Evolutionary conservation across 2,329 filamentous ascomycete genomes (phyloP), one percentile per base, ranked within the genome.

Genomic region (Nothophaeocryptopus gaeumannii): DNA sequence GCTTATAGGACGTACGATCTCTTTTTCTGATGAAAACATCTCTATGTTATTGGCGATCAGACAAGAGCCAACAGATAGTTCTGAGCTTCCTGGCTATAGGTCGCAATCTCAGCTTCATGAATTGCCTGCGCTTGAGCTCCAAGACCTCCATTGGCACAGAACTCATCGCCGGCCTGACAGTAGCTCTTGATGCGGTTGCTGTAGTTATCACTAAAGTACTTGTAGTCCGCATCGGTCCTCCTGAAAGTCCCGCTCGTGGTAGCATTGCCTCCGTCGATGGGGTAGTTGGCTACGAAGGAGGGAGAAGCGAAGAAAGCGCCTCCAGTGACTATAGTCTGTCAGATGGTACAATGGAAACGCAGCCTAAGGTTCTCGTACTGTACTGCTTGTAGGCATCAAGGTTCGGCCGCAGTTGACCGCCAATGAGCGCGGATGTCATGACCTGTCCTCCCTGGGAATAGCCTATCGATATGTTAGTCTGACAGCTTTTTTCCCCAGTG

Each of bases 181-280:
- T 39, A 46, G 12, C 20, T 46, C 2, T 37, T n/a, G 26, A 46
- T 20, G 8, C 44, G 33, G 16, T 46, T 33, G 29, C 44, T 39
- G 34, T 39, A 39, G 13, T 13, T 39, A 8, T 37, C 32, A 20
- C 30, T 39, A 20, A 50, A 44, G 39, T 43, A 42, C 8, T 29
- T 15, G 33, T 41, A 42, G 20, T 30, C 36, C 12, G 38, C 8
- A 30, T 15, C 39, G n/a, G n/a, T 14, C 13, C 15, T 29, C 29
- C 11, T 36, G 11, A 43, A 31, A 14, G 54, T 31, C 72, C 85
- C 82, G 70, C 74, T 75, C 65, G 78, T 72, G 62, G 58, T 57
- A 35, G 47, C 41, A 36, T 72, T 72, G 50, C 73, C 72, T 69
- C 73, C 59, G 82, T 76, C 45, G 78, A 45, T 45, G 4, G 32